Base-by-base conservation (phyloP, 2,329 filamentous ascomycete species). In the Penicillium thymicola region DNA sequence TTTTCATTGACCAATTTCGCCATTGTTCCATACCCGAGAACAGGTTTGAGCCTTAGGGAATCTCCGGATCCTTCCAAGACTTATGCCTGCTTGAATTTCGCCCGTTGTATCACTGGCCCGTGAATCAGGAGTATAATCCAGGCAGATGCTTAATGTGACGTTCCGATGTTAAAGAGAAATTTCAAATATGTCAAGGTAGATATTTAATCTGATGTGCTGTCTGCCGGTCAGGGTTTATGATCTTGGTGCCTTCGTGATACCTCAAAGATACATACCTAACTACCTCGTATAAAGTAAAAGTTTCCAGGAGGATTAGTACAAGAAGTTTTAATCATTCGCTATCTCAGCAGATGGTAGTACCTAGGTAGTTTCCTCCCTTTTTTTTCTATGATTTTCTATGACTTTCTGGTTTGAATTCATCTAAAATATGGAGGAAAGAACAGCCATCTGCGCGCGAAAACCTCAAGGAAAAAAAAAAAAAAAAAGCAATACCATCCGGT, bases 141-240 rank as follows among this genome's bases (percentile, higher is more conserved):
- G n/a, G 14, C 13, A 51, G 25, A 48, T 56, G 53, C 53, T 56
- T 52, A 59, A 53, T 53, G 16, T n/a, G n/a, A 59, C 40, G 18
- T 56, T 40, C 32, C 74, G 72, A 47, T 79, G 67, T 8, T 8
- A 10, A n/a, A 16, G 7, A 4, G 4, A 7, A 23, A 16, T 8
- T 16, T 4, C 3, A 16, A 16, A 42, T 16, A 43, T n/a, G 16
- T 2, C 18, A 43, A 11, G 2, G 4, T 30, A 49, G 7, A 30
- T 30, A 28, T 30, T 21, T 18, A 14, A 30, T 30, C 11, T 16
- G 16, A 45, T 30, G 2, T 45, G 6, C 14, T 9, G 7, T 23
- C 16, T 10, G 28, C 28, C 13, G 7, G 28, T 16, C n/a, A 45
- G 14, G 4, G n/a, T 5, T 5, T 14, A n/a, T 30, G n/a, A 3